A percentile compares a stretch with the other conserved stretches of the same genome.
Evolutionary conservation across 2,329 filamentous ascomycete species (phyloP).

Genomic region (Ambrosiella cleistominuta): DNA sequence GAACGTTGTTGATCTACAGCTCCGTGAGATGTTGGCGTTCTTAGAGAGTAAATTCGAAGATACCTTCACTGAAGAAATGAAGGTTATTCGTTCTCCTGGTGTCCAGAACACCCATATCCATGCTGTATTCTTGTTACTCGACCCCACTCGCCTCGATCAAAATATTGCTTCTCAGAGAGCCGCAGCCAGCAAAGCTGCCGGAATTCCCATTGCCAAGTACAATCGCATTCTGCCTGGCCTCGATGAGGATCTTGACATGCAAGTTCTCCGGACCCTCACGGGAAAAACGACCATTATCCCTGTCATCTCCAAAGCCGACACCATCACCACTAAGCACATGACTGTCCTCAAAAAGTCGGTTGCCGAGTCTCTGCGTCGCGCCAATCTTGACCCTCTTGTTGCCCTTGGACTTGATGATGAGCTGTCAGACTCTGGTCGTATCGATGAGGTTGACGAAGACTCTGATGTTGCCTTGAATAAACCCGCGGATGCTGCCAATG

Average conservation of each 20-base stretch:
- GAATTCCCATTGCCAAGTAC: slow-evolving; percentile 5
- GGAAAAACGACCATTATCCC: slow-evolving; percentile 92
- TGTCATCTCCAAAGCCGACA: slow-evolving; percentile 91
- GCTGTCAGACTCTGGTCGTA: slow-evolving; percentile 36
- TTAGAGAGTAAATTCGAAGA: slow-evolving; percentile 97
- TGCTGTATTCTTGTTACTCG: slow-evolving; percentile 80
- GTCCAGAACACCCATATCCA: slow-evolving; percentile 95
- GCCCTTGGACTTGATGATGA: slow-evolving; percentile 67
- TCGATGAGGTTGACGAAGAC: slow-evolving; percentile 38
- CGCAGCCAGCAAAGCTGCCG: slow-evolving; percentile 27
- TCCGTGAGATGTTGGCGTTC: slow-evolving; percentile 80
- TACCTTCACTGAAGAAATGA: slow-evolving; percentile 93
- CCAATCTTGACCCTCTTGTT: slow-evolving; percentile 75
- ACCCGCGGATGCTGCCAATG: background rate
- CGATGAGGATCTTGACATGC: slow-evolving; percentile 78
- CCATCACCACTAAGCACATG: slow-evolving; percentile 92
- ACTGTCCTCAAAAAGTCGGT: slow-evolving; percentile 76
- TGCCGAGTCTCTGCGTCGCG: slow-evolving; percentile 70
- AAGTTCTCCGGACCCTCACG: slow-evolving; percentile 72
- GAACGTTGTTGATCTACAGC: slow-evolving; percentile 83
- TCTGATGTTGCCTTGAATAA: slow-evolving; percentile 20
- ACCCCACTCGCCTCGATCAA: slow-evolving; percentile 68
- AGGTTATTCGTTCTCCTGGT: slow-evolving; percentile 82
- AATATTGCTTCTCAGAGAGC: slow-evolving; percentile 55
- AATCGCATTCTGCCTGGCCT: slow-evolving; percentile 45